These are phyloP conservation scores for Nothomitra cinnamomea DNA, from an alignment of 2,329 filamentous ascomycete species.

Conservation along the genomic window DNA sequence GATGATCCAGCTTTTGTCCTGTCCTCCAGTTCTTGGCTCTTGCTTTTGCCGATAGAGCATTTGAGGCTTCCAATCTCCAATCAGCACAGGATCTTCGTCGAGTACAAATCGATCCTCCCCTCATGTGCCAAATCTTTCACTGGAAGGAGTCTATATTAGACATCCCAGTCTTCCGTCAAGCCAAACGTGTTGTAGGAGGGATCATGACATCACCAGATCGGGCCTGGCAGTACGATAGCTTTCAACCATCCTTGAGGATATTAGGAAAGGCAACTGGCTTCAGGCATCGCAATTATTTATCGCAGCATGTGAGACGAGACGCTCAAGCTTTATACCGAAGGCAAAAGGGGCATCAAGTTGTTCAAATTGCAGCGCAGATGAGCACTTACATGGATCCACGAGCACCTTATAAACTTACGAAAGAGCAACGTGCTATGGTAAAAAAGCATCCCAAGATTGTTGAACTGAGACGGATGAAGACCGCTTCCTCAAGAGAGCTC, in stretches of 20 bases:
- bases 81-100: background rate
- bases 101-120: background rate
- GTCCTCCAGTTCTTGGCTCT: constrained; percentile 2
- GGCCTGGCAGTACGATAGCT: constrained; percentile 1
- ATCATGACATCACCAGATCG: constrained; percentile 1
- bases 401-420: constrained; percentile 1
- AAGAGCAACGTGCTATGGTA: constrained; percentile 1
- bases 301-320: background rate
- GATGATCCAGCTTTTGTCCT: constrained; percentile 2
- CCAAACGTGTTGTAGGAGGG: constrained; percentile 1
- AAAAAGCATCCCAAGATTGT: constrained; percentile 1
- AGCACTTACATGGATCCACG: constrained; percentile 1
- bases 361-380: background rate
- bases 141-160: constrained; percentile 2
- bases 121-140: constrained; percentile 1
- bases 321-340: constrained; percentile 1
- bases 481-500: constrained; percentile 2
- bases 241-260: constrained; percentile 3
- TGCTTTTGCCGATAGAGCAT: constrained; percentile 4
- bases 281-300: constrained; percentile 2
- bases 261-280: background rate
- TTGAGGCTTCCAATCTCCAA: constrained; percentile 1
- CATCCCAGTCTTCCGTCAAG: constrained; percentile 1
- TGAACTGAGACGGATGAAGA: constrained; percentile 2
- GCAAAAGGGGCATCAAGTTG: background rate